phyloP scores from a whole-genome alignment of 768 basidiomycete genomes.

The Trametes punicea region DNA sequence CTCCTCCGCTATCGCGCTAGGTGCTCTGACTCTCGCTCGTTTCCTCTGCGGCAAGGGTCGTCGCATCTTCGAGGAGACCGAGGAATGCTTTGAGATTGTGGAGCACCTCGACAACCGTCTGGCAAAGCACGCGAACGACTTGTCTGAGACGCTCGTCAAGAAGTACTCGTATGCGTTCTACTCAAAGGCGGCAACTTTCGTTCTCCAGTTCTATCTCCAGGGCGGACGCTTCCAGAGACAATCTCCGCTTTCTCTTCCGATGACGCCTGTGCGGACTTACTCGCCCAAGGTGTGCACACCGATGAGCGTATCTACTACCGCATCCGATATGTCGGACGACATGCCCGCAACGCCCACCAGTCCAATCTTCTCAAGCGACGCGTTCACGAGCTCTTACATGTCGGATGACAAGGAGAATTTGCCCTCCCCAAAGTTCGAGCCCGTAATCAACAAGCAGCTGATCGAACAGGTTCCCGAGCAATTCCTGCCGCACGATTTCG shows the following conservation, averaged over 20 bases:
- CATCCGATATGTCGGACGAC: conserved; percentile 77
- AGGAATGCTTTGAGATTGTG: conserved; percentile 79
- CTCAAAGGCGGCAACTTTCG: conserved; percentile 91
- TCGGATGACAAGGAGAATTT: conserved; percentile 84
- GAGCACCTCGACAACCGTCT: conserved; percentile 83
- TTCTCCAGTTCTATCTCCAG: conserved; percentile 90
- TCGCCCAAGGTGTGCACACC: conserved; percentile 63
- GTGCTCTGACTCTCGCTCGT: conserved; percentile 83
- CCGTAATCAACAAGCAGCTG: conserved; percentile 66
- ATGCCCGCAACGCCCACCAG: conserved; percentile 82
- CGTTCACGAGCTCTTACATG: conserved; percentile 57
- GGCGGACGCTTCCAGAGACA: conserved; percentile 71
- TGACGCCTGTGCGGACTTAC: conserved; percentile 55
- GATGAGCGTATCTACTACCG: conserved; percentile 66
- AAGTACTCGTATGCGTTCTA: conserved; percentile 98
- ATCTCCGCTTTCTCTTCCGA: conserved; percentile 48
- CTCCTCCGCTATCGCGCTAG: conserved; percentile 87
- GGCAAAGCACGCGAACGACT: conserved; percentile 82
- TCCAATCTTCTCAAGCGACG: conserved; percentile 50
- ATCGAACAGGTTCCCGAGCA: conserved; percentile 70
- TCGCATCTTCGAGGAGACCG: conserved; percentile 79
- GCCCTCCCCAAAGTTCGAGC: conserved; percentile 60
- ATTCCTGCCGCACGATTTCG: conserved; percentile 78
- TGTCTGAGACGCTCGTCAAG: conserved; percentile 95
- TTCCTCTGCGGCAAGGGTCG: conserved; percentile 82